A percentile compares a stretch with the other conserved stretches of the same genome.
phyloP scores from a whole-genome alignment of 352 stramenopile genomes.

The Poterioochromonas sp. region DNA sequence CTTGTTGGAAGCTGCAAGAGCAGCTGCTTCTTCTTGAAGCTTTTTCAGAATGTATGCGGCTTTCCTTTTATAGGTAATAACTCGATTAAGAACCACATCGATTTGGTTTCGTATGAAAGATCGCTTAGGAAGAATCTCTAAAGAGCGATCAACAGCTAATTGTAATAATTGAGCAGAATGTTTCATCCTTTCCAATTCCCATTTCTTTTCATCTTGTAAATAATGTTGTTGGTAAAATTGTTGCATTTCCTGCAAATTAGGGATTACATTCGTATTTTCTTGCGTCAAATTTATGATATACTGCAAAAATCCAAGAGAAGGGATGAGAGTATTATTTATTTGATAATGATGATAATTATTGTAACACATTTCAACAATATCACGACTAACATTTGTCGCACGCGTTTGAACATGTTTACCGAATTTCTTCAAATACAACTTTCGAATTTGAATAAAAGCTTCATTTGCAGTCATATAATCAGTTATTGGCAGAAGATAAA shows the following conservation, averaged over 20 bases:
- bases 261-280: background rate
- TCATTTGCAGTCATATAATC: background rate
- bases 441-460: background rate
- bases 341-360: background rate
- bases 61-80: background rate
- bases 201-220: background rate
- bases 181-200: background rate
- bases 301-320: background rate
- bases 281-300: background rate
- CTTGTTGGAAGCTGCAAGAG: background rate
- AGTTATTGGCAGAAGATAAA: background rate
- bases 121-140: background rate
- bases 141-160: background rate
- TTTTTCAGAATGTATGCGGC: background rate
- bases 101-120: background rate
- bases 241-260: background rate
- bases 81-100: background rate
- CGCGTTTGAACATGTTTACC: background rate
- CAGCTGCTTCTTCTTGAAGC: background rate
- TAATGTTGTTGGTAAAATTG: background rate
- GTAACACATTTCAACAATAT: background rate
- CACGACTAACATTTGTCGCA: conserved; percentile 10
- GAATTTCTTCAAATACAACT: conserved; percentile 23
- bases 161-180: background rate
- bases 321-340: background rate